Evolutionary conservation across 805 yeast genomes (phyloP), one percentile per base, ranked within the genome.

Genomic region (Zygoascus flipseniorum): DNA sequence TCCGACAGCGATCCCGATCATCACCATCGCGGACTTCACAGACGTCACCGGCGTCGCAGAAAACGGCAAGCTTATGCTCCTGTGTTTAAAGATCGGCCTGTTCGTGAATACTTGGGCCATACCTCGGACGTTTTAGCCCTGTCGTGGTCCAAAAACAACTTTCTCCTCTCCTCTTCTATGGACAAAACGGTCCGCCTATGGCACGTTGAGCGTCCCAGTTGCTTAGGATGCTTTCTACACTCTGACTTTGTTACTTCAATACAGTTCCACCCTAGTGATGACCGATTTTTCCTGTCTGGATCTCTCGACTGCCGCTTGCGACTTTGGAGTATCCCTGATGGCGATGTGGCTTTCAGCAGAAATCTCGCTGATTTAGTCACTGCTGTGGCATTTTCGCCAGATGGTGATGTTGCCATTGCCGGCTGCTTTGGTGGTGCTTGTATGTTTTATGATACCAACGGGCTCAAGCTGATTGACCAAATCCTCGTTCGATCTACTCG

Each of bases 111-210:
- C 56, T 68, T 65, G 43, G 93, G 86, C 16, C 97, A 92, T 67
- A 67, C 77, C 0, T 78, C 78, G 47, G 85, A 88, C 54, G 76
- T 92, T 14, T 66, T 88, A n/a, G 80, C 86, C 10, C 63, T 90
- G 35, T 87, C 86, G 61, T 90, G 97, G 97, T 85, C 95, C 50
- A 84, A 83, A 60, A 89, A 89, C 68, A 84, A 84, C 64, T 90
- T 90, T 60, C 65, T 92, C 31, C 65, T 89, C 1, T 76, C 93
- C 0, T 83, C 93, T 2, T 85, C 95, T 1, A 85, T 86, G 84
- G 98, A 90, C 68, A 77, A 80, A 57, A 84, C 95, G 0, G 95
- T 82, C 1, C 79, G 80, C 58, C 70, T 90, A 47, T 90, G 97
- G 97, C 95, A 90, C 66, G 77, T 85, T 11, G 87, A 86, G 42